These are phyloP conservation scores for Panicum virgatum DNA, from an alignment of 202 grass and related monocot genomes.

Conservation along the genomic window DNA sequence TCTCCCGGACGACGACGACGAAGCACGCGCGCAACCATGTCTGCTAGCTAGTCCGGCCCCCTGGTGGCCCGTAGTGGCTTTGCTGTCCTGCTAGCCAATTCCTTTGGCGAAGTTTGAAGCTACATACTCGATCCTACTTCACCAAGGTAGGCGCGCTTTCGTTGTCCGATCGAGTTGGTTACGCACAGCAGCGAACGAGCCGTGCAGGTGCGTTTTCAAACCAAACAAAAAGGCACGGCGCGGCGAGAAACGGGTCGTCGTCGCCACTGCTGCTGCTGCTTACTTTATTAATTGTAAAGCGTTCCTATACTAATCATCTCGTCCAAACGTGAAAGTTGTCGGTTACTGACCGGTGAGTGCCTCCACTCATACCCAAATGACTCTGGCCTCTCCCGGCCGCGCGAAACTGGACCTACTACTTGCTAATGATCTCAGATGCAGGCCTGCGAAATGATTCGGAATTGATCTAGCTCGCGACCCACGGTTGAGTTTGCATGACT, in stretches of 20 bases:
- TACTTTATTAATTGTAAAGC: neutral
- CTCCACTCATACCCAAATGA: slow-evolving; percentile 4
- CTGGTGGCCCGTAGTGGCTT: neutral
- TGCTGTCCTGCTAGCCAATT: slow-evolving; percentile 12
- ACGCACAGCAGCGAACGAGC: neutral
- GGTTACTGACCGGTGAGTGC: slow-evolving; percentile 31
- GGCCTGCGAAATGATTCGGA: slow-evolving; percentile 14
- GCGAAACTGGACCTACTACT: neutral
- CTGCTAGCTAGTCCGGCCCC: neutral
- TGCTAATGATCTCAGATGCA: neutral
- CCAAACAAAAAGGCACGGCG: neutral
- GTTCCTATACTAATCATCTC: slow-evolving; percentile 20
- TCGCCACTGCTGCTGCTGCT: neutral
- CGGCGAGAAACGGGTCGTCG: neutral
- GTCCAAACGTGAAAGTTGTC: slow-evolving; percentile 20
- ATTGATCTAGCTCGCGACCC: neutral
- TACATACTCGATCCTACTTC: slow-evolving; percentile 19
- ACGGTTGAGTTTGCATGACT: neutral
- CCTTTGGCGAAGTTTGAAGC: slow-evolving; percentile 45
- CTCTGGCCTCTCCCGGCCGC: neutral
- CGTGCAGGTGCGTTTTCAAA: slow-evolving; percentile 33
- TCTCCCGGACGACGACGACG: neutral
- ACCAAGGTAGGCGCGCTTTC: slow-evolving; percentile 43
- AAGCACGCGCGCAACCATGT: neutral
- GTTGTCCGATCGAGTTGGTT: slow-evolving; percentile 43